Conservation (phyloP, 129 eudicot species). For the Ambrosia artemisiifolia region DNA sequence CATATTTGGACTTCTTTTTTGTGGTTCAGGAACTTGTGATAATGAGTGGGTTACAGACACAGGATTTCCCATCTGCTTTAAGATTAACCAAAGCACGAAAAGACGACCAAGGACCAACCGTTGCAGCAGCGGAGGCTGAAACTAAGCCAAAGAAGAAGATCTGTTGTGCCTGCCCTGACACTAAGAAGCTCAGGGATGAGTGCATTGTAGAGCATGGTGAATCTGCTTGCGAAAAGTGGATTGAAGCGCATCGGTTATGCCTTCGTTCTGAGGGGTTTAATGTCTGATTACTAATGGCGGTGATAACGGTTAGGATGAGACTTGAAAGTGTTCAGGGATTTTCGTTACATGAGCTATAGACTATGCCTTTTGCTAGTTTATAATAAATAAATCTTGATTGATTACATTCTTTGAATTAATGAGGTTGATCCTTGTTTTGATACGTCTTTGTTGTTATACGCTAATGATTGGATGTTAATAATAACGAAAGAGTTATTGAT, state of each 20-base stretch:
- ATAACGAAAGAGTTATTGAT: constrained; percentile 9
- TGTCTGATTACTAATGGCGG: constrained; percentile 37
- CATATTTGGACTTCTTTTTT: neutral
- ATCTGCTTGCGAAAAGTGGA: constrained; percentile 78
- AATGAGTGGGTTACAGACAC: constrained; percentile 53
- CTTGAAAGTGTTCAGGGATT: constrained; percentile 17
- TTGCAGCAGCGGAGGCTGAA: constrained; percentile 28
- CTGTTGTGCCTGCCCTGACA: constrained; percentile 91
- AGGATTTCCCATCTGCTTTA: constrained; percentile 36
- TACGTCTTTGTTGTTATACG: neutral
- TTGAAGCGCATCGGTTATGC: constrained; percentile 76
- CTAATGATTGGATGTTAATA: constrained; percentile 3
- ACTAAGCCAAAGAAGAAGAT: constrained; percentile 92
- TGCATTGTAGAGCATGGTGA: constrained; percentile 89
- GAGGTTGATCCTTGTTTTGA: constrained; percentile 17
- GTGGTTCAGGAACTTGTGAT: constrained; percentile 17
- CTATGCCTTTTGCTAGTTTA: neutral
- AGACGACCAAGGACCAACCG: constrained; percentile 36
- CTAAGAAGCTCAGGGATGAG: constrained; percentile 89
- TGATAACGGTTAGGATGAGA: neutral
- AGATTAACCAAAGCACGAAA: constrained; percentile 35
- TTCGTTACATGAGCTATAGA: neutral
- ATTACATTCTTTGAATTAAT: constrained; percentile 8
- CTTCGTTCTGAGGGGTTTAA: constrained; percentile 88
- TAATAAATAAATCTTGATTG: constrained; percentile 30